Evolutionary conservation across 73 alveolate genomes (phyloP), one percentile per base, ranked within the genome.

Genomic region (Paramecium sonneborni): DNA sequence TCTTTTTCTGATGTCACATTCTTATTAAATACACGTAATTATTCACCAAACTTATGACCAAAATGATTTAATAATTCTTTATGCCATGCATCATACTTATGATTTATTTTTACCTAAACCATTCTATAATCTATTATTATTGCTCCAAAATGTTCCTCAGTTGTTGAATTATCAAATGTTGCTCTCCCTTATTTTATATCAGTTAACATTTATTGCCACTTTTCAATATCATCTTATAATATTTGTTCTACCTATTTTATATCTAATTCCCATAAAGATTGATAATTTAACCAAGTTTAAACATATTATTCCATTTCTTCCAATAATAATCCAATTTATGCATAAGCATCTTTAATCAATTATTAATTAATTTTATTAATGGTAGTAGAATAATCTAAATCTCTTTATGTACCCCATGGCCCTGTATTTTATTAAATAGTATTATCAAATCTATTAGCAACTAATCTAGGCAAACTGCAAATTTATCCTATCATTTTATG

Each of bases 181-280:
- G 91, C 96, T 85, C 98, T 93, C 9, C 97, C 97, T 57, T 92
- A 90, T 87, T 97, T 97, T 55, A 98, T 96, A 76, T 98, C 99
- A 48, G 94, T 95, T 89, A 98, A 94, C 68, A 98, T 93, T 34
- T 97, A 95, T 88, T 98, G 97, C 99, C 99, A 98, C 69, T 93
- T 94, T 24, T 91, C 97, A 58, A 96, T 97, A 79, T 96, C 98
- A 62, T 98, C 99, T 32, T 99, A 99, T 57, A 98, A 92, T 70
- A 93, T 93, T 58, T 95, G 94, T 82, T 86, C 97, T 28, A 98
- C 97, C 20, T 94, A 87, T 30, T 96, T 92, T 30, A 98, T 96
- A 72, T 98, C 99, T 85, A 98, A 98, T 86, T 98, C 99, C 99
- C 99, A 99, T 10, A 98, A 95, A 7, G 99, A 95, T 95, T 99